Base-by-base conservation (phyloP, 2,329 filamentous ascomycete genomes). In the Byssoonygena ceratinophila region DNA sequence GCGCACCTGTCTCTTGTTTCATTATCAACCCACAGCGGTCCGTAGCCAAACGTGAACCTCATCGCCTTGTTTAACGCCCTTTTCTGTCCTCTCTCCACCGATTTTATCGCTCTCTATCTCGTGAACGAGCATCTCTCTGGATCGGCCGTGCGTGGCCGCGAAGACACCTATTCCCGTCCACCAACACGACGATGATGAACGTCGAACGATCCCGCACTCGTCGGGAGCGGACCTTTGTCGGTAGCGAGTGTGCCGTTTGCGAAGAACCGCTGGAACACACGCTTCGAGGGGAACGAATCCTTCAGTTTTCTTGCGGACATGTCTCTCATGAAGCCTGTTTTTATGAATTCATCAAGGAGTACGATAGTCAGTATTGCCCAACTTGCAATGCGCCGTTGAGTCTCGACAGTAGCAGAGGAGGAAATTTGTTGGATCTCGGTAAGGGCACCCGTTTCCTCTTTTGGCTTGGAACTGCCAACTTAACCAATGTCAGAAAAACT, bases 301-400 rank as follows among this genome's bases (percentile, higher is more conserved):
- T 98, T 51, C 92, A 97, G 67, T 92, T 98, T 63, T 94, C 90
- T 4, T 98, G 92, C 70, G 81, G 84, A n/a, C 92, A 98, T 70
- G 91, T 98, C 55, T 89, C 91, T 9, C 92, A 98, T 67, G 92
- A 97, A 69, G 92, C 91, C 32, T 98, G 92, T 71, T 97, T 98
- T 67, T 97, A 97, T 72, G 92, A 98, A 70, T 96, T 94, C 66
- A 94, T 98, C 62, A 86, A 87, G 63, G 91, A 96, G 64, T 86
- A 91, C 54, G 90, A 97, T 60, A 87, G 87, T 50, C 89, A 97
- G 63, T 90, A 88, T 64, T 98, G 92, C 70, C 92, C 92, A 25
- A 85, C 87, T 59, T 98, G 92, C 70, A 85, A 95, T 74, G 86
- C 90, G 58, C 89, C 92, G 18, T 73, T 98, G 49, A 88, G 90